Evolutionary conservation across 345 rosid genomes (phyloP), one percentile per base, ranked within the genome.

Genomic region (Salix koriyanagi): DNA sequence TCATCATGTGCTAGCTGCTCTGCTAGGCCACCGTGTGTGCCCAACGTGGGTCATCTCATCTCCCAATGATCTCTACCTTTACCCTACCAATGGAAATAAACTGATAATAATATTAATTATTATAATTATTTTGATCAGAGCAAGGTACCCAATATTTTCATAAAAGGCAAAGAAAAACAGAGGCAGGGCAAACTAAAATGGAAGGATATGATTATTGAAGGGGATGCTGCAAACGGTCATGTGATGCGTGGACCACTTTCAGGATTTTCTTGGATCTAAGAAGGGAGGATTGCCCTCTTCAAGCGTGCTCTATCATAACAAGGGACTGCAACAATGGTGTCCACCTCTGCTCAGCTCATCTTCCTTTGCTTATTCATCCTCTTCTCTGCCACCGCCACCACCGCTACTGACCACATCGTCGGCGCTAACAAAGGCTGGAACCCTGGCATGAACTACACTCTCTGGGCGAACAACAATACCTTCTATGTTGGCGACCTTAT

Each of bases 401-500:
- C 85, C 70, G 91, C 92, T 67, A 91, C 94, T 32, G 92, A 89
- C 87, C 97, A 91, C 86, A 90, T 90, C 64, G 94, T 87, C 12
- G 97, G 97, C 11, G 92, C 92, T 42, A 91, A 91, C 89, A 88
- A 82, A 50, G 92, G 94, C 65, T 89, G 94, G 94, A 91, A 89
- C 71, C 88, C 97, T 7, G 87, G 91, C 81, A 68, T 91, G 82
- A 90, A 90, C 90, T 90, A 90, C 85, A 88, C 97, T 41, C 79
- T 77, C 65, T 91, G 97, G 94, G 87, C 91, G 36, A 89, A 90
- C 77, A 91, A 90, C 83, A 86, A 90, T 0, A 91, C 97, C 77
- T 91, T 90, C 87, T 89, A 84, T 70, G 94, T 90, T 56, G 88
- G 85, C 30, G 94, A 91, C 84, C 78, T 91, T 65, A 91, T 91